These are phyloP conservation scores for Blepharisma undulans DNA, from an alignment of 169 alveolate genomes.

Conservation along the genomic window DNA sequence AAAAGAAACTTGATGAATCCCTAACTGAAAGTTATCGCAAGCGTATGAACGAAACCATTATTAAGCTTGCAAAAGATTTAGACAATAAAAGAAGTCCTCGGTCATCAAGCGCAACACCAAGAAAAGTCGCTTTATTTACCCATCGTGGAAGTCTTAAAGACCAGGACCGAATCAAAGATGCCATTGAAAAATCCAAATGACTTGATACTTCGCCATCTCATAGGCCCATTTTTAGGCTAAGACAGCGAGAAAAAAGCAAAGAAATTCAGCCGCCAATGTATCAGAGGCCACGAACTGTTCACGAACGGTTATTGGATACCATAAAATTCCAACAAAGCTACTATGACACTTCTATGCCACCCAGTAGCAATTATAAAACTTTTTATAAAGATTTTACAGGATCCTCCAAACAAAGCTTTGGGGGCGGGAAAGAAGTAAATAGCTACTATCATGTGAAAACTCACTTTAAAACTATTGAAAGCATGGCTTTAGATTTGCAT, in stretches of 20 bases:
- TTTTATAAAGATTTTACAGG: not conserved
- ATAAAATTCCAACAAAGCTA: not conserved
- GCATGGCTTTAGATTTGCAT: slow-evolving; percentile 18
- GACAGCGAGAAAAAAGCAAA: not conserved
- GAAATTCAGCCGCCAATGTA: not conserved
- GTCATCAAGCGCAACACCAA: not conserved
- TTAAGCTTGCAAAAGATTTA: not conserved
- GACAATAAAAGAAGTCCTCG: not conserved
- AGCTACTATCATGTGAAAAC: slow-evolving; percentile 4
- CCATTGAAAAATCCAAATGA: not conserved
- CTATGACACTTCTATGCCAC: slow-evolving; percentile 1
- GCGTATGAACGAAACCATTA: not conserved
- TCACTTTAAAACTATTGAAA: slow-evolving; percentile 1
- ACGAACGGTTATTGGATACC: not conserved
- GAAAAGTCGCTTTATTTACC: not conserved
- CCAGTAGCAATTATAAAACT: not conserved
- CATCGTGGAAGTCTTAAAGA: not conserved
- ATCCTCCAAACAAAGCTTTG: not conserved
- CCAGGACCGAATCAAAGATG: slow-evolving; percentile 6
- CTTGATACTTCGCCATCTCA: slow-evolving; percentile 9
- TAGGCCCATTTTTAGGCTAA: not conserved
- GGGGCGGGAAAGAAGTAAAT: not conserved
- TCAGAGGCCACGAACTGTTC: not conserved
- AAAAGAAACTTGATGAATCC: not conserved
- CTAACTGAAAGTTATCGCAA: not conserved